A percentile compares a stretch with the other conserved stretches of the same genome.
phyloP scores from a whole-genome alignment of 768 basidiomycete genomes.

The Russula earlei region DNA sequence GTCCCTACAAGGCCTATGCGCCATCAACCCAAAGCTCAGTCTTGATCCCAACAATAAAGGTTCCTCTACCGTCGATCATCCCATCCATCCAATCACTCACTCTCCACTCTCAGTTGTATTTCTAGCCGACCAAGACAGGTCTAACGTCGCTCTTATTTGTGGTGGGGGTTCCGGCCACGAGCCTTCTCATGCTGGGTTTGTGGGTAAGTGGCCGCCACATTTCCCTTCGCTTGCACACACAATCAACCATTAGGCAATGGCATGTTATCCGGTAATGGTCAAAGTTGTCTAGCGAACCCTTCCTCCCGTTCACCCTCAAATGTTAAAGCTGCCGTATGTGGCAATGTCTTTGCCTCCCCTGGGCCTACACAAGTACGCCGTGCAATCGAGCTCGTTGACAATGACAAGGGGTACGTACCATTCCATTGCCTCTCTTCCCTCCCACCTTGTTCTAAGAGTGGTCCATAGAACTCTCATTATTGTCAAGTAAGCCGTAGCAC shows the following conservation, averaged over 20 bases:
- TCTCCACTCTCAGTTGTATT: slow-evolving; percentile 51
- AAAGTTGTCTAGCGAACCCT: neutral
- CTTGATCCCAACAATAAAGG: slow-evolving; percentile 69
- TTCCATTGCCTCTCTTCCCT: neutral
- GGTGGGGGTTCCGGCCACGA: slow-evolving; percentile 89
- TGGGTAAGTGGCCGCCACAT: slow-evolving; percentile 42
- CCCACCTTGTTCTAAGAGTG: neutral
- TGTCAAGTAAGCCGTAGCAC: slow-evolving; percentile 48
- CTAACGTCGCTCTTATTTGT: slow-evolving; percentile 68
- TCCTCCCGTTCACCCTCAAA: neutral
- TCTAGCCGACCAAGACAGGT: slow-evolving; percentile 43
- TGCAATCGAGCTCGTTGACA: slow-evolving; percentile 68
- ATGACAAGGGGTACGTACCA: slow-evolving; percentile 52
- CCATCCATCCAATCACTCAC: neutral
- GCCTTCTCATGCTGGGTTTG: slow-evolving; percentile 81
- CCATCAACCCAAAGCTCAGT: slow-evolving; percentile 59
- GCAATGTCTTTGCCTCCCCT: slow-evolving; percentile 85
- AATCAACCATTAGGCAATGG: slow-evolving; percentile 50
- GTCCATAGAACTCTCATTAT: slow-evolving; percentile 61
- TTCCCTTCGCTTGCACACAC: neutral
- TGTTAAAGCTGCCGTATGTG: slow-evolving; percentile 65
- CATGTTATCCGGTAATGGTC: slow-evolving; percentile 54
- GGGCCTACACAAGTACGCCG: slow-evolving; percentile 76
- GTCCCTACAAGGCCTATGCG: slow-evolving; percentile 63
- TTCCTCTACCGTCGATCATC: slow-evolving; percentile 24